These are phyloP conservation scores for Rhizomucor pusillus DNA, from an alignment of 371 early-diverging fungal genomes.

Conservation along the genomic window DNA sequence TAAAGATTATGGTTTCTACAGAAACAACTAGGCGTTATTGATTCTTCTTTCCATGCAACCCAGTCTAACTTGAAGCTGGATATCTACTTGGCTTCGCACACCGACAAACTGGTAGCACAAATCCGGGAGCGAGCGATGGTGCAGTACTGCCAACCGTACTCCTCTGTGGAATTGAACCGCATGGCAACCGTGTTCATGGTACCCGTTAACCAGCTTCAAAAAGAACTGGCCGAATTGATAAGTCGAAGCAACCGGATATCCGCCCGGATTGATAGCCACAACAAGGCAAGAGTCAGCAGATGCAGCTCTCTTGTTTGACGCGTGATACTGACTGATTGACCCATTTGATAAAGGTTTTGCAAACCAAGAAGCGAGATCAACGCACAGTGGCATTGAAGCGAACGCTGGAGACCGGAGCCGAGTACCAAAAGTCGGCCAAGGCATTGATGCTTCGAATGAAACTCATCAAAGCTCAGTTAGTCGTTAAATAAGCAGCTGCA, in stretches of 20 bases:
- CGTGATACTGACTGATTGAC: neutral
- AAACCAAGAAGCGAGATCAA: conserved; percentile 62
- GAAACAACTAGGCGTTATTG: neutral
- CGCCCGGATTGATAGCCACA: conserved; percentile 82
- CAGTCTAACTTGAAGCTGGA: conserved; percentile 72
- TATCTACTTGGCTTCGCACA: conserved; percentile 67
- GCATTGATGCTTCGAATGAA: conserved; percentile 59
- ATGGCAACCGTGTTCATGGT: conserved; percentile 79
- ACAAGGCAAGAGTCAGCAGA: conserved; percentile 57
- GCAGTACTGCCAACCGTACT: conserved; percentile 82
- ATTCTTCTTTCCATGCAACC: neutral
- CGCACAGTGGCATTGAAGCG: conserved; percentile 63
- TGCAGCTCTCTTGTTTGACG: neutral
- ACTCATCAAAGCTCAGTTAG: conserved; percentile 38
- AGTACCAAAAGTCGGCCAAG: conserved; percentile 59
- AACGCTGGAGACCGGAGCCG: conserved; percentile 56
- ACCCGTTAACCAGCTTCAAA: conserved; percentile 58
- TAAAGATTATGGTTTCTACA: conserved; percentile 16
- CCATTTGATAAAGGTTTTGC: conserved; percentile 33
- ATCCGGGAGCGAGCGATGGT: conserved; percentile 78
- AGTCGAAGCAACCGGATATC: conserved; percentile 51
- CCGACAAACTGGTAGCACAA: conserved; percentile 59
- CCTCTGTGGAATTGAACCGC: conserved; percentile 71
- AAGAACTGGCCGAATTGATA: conserved; percentile 68
- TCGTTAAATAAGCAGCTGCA: conserved; percentile 5